These are phyloP conservation scores for Tillandsia fasciculata DNA, from an alignment of 176 grass and related monocot species.

Conservation along the genomic window DNA sequence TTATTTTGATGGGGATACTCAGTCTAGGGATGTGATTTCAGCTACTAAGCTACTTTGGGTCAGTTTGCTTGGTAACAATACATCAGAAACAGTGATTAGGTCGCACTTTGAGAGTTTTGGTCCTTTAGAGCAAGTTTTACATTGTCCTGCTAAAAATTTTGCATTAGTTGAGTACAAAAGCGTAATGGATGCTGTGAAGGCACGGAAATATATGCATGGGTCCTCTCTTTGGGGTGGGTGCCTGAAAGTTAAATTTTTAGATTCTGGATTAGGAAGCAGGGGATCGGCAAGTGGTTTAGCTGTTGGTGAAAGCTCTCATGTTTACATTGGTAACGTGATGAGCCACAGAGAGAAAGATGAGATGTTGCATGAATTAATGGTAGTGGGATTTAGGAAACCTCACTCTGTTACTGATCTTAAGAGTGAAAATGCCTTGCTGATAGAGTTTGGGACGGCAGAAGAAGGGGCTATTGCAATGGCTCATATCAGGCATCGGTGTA, in stretches of 20 bases:
- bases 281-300: constrained; percentile 54
- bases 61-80: constrained; percentile 45
- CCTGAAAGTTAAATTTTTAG: constrained; percentile 75
- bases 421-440: constrained; percentile 63
- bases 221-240: constrained; percentile 64
- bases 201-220: constrained; percentile 69
- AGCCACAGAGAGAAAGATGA: constrained; percentile 62
- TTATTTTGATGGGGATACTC: constrained; percentile 52
- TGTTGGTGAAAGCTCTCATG: constrained; percentile 66
- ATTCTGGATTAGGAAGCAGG: constrained; percentile 57
- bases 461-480: constrained; percentile 72
- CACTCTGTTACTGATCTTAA: constrained; percentile 41
- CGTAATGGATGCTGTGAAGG: constrained; percentile 58
- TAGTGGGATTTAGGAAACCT: constrained; percentile 43
- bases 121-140: constrained; percentile 42
- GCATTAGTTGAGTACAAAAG: constrained; percentile 65
- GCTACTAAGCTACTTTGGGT: constrained; percentile 88
- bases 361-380: constrained; percentile 56
- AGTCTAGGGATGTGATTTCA: constrained; percentile 52
- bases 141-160: constrained; percentile 53
- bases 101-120: constrained; percentile 83
- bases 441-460: constrained; percentile 65
- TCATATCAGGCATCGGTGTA: constrained; percentile 40
- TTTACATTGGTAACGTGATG: constrained; percentile 67
- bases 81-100: constrained; percentile 44